These are phyloP conservation scores for Gamarada debralockiae DNA, from an alignment of 495 filamentous ascomycete species.

Conservation along the genomic window DNA sequence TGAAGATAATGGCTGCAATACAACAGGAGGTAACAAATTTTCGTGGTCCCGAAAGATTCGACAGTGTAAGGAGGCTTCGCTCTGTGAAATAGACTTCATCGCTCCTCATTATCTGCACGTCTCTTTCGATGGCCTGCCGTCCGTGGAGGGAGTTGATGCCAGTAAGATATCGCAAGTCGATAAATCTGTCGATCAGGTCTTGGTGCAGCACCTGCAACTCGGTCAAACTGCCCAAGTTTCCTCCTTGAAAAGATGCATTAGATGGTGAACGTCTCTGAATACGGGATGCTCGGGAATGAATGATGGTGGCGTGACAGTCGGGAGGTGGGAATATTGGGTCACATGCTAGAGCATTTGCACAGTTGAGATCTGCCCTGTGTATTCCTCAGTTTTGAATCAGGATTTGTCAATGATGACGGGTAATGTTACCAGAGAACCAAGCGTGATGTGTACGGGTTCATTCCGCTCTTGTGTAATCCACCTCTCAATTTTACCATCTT, in stretches of 20 bases:
- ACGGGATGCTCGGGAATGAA: too few species aligned
- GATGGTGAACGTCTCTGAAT: not conserved
- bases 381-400: not conserved
- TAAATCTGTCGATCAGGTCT: not conserved
- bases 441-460: constrained; percentile 7
- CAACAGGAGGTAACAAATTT: constrained; percentile 9
- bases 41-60: constrained; percentile 2
- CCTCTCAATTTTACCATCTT: constrained; percentile 17
- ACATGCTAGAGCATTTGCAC: constrained; percentile 8
- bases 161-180: not conserved
- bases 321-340: not conserved
- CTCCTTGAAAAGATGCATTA: not conserved
- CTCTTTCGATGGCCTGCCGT: not conserved
- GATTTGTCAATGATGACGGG: not conserved
- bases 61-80: constrained; percentile 4
- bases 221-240: not conserved
- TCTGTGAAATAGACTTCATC: constrained; percentile 9
- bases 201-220: not conserved
- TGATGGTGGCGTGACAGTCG: not conserved
- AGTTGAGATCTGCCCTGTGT: constrained; percentile 13
- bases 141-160: not conserved
- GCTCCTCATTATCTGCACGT: constrained; percentile 2
- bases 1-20: constrained; percentile 8
- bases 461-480: constrained; percentile 10
- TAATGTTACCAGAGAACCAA: constrained; percentile 11